These are phyloP conservation scores for Xylariaceae sp. DNA, from an alignment of 2,329 filamentous ascomycete genomes.

Conservation along the genomic window DNA sequence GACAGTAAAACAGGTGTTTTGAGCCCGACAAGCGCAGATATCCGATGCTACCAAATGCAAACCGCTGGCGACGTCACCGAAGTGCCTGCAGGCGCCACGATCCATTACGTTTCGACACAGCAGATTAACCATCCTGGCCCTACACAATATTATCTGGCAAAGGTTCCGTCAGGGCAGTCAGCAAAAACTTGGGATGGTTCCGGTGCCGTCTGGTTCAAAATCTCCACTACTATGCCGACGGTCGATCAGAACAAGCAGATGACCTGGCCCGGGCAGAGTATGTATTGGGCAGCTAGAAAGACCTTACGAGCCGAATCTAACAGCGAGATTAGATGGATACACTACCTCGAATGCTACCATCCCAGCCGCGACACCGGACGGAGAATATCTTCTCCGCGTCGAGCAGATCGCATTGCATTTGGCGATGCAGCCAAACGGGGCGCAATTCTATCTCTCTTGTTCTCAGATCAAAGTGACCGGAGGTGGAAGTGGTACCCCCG, in stretches of 20 bases:
- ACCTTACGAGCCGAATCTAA: no score
- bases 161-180: constrained; percentile 36
- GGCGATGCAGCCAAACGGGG: constrained; percentile 33
- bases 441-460: constrained; percentile 39
- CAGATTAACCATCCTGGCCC: constrained; percentile 40
- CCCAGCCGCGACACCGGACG: constrained; percentile 33
- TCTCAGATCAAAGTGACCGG: constrained; percentile 38
- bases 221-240: constrained; percentile 39
- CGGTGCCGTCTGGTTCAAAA: constrained; percentile 42
- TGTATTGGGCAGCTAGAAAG: neutral
- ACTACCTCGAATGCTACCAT: constrained; percentile 31
- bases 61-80: constrained; percentile 34
- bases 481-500: constrained; percentile 27
- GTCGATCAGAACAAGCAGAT: constrained; percentile 32
- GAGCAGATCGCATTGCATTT: constrained; percentile 37
- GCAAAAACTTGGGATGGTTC: constrained; percentile 38
- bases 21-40: constrained; percentile 37
- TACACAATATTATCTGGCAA: constrained; percentile 41
- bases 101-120: constrained; percentile 40
- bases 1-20: constrained; percentile 37
- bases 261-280: constrained; percentile 37
- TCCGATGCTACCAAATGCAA: constrained; percentile 41
- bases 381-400: constrained; percentile 38
- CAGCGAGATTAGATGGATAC: no score
- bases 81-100: constrained; percentile 35